Evolutionary conservation across 805 yeast species (phyloP).

Genomic region (Cyberlindnera meyerae): DNA sequence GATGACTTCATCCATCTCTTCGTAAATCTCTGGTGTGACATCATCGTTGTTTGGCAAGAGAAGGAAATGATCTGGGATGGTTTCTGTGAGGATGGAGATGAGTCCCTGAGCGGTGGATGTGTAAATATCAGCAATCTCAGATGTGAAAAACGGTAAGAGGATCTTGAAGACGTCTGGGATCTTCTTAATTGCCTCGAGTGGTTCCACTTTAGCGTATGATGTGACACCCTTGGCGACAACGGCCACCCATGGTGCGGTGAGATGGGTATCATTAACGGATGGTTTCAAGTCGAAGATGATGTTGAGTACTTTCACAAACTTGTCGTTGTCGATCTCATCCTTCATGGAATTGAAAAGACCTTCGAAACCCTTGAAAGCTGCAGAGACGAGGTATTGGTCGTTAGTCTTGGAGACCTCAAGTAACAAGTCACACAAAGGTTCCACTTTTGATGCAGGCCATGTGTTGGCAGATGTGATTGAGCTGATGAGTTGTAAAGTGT

Average conservation of each 20-base stretch:
- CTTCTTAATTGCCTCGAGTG: conserved; percentile 47
- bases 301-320: conserved; percentile 58
- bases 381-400: conserved; percentile 78
- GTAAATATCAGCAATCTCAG: conserved; percentile 60
- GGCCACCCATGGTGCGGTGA: conserved; percentile 94
- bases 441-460: conserved; percentile 76
- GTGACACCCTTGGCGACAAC: conserved; percentile 79
- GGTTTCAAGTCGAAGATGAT: conserved; percentile 79
- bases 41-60: conserved; percentile 39
- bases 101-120: conserved; percentile 83
- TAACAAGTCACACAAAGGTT: conserved; percentile 68
- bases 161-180: conserved; percentile 52
- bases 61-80: conserved; percentile 56
- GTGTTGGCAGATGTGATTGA: conserved; percentile 66
- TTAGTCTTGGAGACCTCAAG: conserved; percentile 73
- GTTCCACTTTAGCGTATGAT: conserved; percentile 48
- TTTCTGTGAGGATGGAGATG: conserved; percentile 68
- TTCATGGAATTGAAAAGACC: conserved; percentile 67
- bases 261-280: conserved; percentile 70
- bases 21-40: conserved; percentile 46
- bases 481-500: conserved; percentile 69
- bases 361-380: conserved; percentile 81
- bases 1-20: conserved; percentile 48
- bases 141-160: conserved; percentile 59
- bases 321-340: conserved; percentile 54